Conservation (phyloP, 495 filamentous ascomycete species). For the Penicillium mononematosum region DNA sequence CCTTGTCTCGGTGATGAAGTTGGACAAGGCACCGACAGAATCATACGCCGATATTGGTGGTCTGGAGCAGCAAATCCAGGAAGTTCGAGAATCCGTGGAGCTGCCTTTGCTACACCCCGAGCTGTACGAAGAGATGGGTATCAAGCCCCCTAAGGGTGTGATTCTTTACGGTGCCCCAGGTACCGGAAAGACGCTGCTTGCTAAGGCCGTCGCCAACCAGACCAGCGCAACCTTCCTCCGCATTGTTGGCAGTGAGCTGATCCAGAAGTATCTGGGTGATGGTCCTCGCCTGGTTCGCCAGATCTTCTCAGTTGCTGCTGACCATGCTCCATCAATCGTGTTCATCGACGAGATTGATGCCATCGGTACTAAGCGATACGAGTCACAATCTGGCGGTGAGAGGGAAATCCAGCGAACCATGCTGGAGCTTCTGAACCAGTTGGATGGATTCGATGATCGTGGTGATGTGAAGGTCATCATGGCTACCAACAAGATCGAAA, state of each 20-base stretch:
- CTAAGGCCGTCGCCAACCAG: conserved; percentile 98
- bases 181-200: conserved; percentile 95
- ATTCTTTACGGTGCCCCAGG: conserved; percentile 98
- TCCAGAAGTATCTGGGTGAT: conserved; percentile 98
- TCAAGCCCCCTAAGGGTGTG: conserved; percentile 99
- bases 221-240: conserved; percentile 97
- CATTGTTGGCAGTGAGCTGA: conserved; percentile 96
- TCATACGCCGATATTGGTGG: conserved; percentile 99
- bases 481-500: conserved; percentile 99
- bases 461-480: conserved; percentile 99
- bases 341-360: conserved; percentile 99
- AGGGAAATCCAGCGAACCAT: conserved; percentile 98
- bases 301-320: conserved; percentile 95
- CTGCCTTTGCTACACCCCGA: conserved; percentile 94
- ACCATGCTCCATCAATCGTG: conserved; percentile 95
- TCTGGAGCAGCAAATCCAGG: conserved; percentile 91
- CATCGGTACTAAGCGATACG: conserved; percentile 98
- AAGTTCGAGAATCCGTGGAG: conserved; percentile 96
- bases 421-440: conserved; percentile 96
- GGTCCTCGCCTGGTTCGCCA: conserved; percentile 92
- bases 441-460: conserved; percentile 98
- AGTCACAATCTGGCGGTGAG: conserved; percentile 94
- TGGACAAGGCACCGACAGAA: conserved; percentile 98
- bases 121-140: conserved; percentile 99
- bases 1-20: conserved; percentile 97